Base-by-base conservation (phyloP, 1,284 basidiomycete genomes). In the Agaricales sp. region DNA sequence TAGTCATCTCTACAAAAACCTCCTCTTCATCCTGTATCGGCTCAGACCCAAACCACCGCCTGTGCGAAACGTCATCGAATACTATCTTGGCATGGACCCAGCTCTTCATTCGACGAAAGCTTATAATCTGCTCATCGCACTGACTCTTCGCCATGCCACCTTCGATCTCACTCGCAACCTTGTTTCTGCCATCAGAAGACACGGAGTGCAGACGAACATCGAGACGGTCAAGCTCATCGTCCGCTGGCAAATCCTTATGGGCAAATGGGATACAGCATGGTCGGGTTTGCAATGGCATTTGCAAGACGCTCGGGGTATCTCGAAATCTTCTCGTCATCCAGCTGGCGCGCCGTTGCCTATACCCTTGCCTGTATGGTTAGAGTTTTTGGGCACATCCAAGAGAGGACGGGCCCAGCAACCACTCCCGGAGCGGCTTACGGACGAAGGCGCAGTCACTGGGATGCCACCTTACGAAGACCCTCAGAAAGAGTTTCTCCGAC, bases 261-360 rank as follows among this genome's bases (percentile, higher is more conserved):
- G 72, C 4, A 60, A 58, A 44, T 80, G 77, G 75, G 63, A 70
- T 20, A 58, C 64, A 22, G 78, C 75, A 30, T 78, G 75, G 75
- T 56, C 52, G 4, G 63, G 63, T 46, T 63, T 66, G 26, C n/a
- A 58, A 8, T 41, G 39, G 39, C 18, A 41, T 20, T 16, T 41
- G 4, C 54, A 45, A 37, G 51, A 14, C 46, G 16, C 43, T 25
- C 23, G 19, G 41, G 14, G 48, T 26, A 35, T 35, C n/a, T 18
- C 13, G 8, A 44, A 23, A 50, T 18, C 43, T 46, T 35, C 25
- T 13, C 21, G 51, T 23, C 57, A 61, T 18, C 20, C 8, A 21
- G 16, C 30, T 3, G 48, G 12, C 16, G 30, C 11, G 41, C 14
- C 41, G 20, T 3, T 37, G 50, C 39, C 47, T 50, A 59, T 71